phyloP scores from a whole-genome alignment of 345 rosid species.

The Citrus mangshanensis region DNA sequence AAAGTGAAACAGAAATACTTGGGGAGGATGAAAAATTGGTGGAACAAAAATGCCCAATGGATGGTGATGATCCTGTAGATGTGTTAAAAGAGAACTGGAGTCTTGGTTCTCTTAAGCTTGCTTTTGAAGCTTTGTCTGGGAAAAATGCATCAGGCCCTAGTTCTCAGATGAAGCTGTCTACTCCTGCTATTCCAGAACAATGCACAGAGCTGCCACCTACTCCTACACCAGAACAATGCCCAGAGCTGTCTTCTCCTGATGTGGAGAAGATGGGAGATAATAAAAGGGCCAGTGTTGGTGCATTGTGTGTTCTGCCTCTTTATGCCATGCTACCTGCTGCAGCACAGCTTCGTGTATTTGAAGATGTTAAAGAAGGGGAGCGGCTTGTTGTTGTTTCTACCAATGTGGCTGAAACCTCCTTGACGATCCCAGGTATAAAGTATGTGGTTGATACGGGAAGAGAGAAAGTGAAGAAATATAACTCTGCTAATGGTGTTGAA shows the following conservation, averaged over 20 bases:
- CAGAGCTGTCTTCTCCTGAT: constrained; percentile 21
- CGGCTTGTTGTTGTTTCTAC: constrained; percentile 86
- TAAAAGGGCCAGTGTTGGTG: constrained; percentile 22
- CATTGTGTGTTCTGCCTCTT: constrained; percentile 71
- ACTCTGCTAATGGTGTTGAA: constrained; percentile 73
- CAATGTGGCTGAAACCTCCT: constrained; percentile 96
- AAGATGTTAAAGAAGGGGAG: constrained; percentile 72
- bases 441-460: constrained; percentile 96
- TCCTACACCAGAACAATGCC: background rate
- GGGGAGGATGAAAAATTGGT: constrained; percentile 29
- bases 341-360: constrained; percentile 80
- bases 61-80: constrained; percentile 25
- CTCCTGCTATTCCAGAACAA: constrained; percentile 17
- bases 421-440: constrained; percentile 90
- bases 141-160: constrained; percentile 26
- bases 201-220: constrained; percentile 22
- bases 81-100: constrained; percentile 36
- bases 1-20: constrained; percentile 60
- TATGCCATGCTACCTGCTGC: constrained; percentile 90
- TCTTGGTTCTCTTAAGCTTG: constrained; percentile 64
- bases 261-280: constrained; percentile 26
- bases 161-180: constrained; percentile 15
- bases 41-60: constrained; percentile 24
- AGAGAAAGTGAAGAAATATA: constrained; percentile 77
- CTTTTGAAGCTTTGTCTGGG: constrained; percentile 65